phyloP scores from a whole-genome alignment of 805 yeast genomes.

The Torulaspora delbrueckii region DNA sequence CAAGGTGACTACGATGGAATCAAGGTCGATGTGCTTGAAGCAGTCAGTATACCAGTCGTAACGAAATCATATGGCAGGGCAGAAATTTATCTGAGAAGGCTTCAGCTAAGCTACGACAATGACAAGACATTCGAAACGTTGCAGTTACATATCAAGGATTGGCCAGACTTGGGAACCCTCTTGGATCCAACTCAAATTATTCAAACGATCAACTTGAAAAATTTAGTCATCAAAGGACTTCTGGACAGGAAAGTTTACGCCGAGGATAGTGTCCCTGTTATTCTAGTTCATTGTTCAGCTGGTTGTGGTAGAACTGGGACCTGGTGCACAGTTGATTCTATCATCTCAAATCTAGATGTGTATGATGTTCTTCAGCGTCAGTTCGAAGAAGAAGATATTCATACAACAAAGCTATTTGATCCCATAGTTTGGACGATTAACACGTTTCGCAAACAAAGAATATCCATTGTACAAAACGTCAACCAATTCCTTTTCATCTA shows the following conservation, averaged over 20 bases:
- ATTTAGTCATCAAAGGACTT: conserved; percentile 37
- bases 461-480: conserved; percentile 80
- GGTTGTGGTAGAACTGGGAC: conserved; percentile 98
- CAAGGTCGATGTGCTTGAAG: conserved; percentile 27
- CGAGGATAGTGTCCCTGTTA: conserved; percentile 42
- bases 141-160: conserved; percentile 71
- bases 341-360: conserved; percentile 38
- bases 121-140: conserved; percentile 43
- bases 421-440: conserved; percentile 59
- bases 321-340: conserved; percentile 64
- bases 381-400: conserved; percentile 9
- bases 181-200: conserved; percentile 54
- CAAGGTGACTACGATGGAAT: conserved; percentile 46
- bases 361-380: conserved; percentile 21
- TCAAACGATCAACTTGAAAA: conserved; percentile 46
- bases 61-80: background rate
- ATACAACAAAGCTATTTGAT: conserved; percentile 36
- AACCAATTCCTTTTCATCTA: conserved; percentile 72
- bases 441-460: conserved; percentile 64
- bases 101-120: conserved; percentile 39
- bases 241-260: conserved; percentile 11
- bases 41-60: conserved; percentile 3
- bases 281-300: conserved; percentile 87
- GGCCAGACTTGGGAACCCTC: conserved; percentile 80
- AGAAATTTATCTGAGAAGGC: conserved; percentile 30